Evolutionary conservation across 495 filamentous ascomycete genomes (phyloP), one percentile per base, ranked within the genome.

Genomic region (Penicillium arizonense): DNA sequence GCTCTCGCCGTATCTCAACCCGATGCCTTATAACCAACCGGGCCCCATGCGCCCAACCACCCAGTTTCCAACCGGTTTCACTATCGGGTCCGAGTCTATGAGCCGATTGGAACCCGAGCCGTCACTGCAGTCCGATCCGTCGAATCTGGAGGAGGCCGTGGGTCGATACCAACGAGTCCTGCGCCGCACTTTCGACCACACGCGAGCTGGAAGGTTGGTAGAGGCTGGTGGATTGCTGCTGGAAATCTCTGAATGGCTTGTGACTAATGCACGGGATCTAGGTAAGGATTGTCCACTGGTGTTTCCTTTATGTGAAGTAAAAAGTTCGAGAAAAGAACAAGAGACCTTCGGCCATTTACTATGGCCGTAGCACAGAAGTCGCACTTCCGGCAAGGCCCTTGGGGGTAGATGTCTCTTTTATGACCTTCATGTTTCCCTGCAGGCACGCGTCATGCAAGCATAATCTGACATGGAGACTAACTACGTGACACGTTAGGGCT

Each of bases 161-260:
- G 75, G 76, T 23, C 76, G 82, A 46, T 97, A 95, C 63, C 88
- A 92, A 58, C 77, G 74, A 40, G 82, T 82, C 5, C 68, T 97
- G 43, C 83, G 83, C 64, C 80, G 78, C 39, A 87, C 88, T 16
- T 94, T 95, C 61, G 83, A 87, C 57, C 80, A 88, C 55, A 87
- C 87, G 47, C 84, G 82, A 49, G 81, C 82, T 55, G 88, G 89
- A n/a, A 71, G 80, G 53, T 78, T 98, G 61, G 76, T 80, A 34
- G 81, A 89, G 48, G 89, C 91, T 30, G 86, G 86, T 56, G 76
- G 77, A 55, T 86, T 85, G 13, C 76, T 98, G 24, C 69, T 95
- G 42, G 77, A 85, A 50, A 82, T 96, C 57, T 95, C 91, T 20
- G 82, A 88, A 51, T 97, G 91, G 89, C 74, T 98, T 39, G 71